Base-by-base conservation (phyloP, 163 green algal species). In the Smithsoniella earleae region DNA sequence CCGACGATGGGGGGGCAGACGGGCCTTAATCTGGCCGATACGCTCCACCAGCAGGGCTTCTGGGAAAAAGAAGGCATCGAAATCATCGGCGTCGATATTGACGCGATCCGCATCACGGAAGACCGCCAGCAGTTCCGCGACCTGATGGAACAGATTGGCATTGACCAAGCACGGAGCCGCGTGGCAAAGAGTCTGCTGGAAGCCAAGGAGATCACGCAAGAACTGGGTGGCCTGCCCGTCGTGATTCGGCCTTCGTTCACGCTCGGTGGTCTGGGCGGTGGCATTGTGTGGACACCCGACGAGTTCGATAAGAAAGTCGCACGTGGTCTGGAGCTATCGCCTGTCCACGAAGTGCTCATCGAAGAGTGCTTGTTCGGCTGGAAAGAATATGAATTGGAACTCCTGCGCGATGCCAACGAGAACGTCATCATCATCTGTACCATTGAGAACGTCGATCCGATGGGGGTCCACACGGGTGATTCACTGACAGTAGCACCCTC, bases 351-450 rank as follows among this genome's bases (percentile, higher is more conserved):
- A 85, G 92, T 98, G n/a, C 87, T 98, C 73, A 82, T 99, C 18
- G 94, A 99, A 83, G 89, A 93, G 83, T 93, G 82, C 30, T 85
- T 99, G 64, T 86, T 99, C 66, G 94, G 94, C 33, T 99, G 94
- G 94, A 99, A 99, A 87, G 94, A 99, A 85, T 99, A 89, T 79
- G 94, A 98, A 89, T 86, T 98, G 77, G 94, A 98, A 85, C 92
- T 98, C 34, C 97, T 97, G 91, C 86, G 92, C 43, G 94, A 99
- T 86, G 77, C 96, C 62, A 89, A 86, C 25, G 94, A 98, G 87
- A 99, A 98, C 83, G 87, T 95, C 10, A 89, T 98, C 78, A 98
- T 99, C 81, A 92, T 99, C 74, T 99, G 94, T 85, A 96, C 90
- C 74, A 99, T 99, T 76, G 94, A 99, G 84, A 99, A 99, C 81